phyloP scores from a whole-genome alignment of 2,329 filamentous ascomycete genomes.

The Alternaria angustiovoidea region DNA sequence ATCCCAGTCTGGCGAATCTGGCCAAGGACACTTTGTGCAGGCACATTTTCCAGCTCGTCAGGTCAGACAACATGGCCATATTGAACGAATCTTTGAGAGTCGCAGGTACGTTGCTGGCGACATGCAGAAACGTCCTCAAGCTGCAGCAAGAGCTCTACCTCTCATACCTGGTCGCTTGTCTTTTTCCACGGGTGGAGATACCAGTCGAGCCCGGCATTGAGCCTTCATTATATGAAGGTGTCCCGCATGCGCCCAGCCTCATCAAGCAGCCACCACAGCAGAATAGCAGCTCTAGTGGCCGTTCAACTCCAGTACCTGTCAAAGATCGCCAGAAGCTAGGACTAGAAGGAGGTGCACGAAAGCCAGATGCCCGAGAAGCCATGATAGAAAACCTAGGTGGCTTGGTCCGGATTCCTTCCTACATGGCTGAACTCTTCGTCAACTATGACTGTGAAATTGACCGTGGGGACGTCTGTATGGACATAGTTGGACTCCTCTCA shows the following conservation, averaged over 20 bases:
- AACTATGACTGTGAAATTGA: constrained; percentile 98
- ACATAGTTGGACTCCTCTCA: constrained; percentile 90
- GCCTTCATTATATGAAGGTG: constrained; percentile 88
- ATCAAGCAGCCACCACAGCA: constrained; percentile 81
- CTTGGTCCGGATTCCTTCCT: constrained; percentile 89
- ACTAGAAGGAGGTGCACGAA: constrained; percentile 87
- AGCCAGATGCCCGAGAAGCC: constrained; percentile 93
- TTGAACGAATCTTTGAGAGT: constrained; percentile 92
- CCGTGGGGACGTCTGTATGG: constrained; percentile 89
- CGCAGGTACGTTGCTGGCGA: constrained; percentile 87
- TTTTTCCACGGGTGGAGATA: constrained; percentile 94
- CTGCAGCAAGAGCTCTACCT: constrained; percentile 96
- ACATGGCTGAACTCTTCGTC: constrained; percentile 93
- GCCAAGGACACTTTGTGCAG: constrained; percentile 94
- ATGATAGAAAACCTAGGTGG: constrained; percentile 98
- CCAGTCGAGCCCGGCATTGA: constrained; percentile 90
- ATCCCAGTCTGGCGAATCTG: constrained; percentile 84
- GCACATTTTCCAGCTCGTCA: constrained; percentile 93
- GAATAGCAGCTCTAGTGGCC: constrained; percentile 68
- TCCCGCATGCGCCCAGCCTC: constrained; percentile 88
- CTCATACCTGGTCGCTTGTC: constrained; percentile 90
- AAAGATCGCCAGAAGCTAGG: constrained; percentile 93
- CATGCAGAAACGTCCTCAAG: constrained; percentile 89
- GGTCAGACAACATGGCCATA: constrained; percentile 95
- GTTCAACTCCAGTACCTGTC: constrained; percentile 87